Evolutionary conservation across 345 rosid genomes (phyloP), one percentile per base, ranked within the genome.

Genomic region (Dimocarpus longan): DNA sequence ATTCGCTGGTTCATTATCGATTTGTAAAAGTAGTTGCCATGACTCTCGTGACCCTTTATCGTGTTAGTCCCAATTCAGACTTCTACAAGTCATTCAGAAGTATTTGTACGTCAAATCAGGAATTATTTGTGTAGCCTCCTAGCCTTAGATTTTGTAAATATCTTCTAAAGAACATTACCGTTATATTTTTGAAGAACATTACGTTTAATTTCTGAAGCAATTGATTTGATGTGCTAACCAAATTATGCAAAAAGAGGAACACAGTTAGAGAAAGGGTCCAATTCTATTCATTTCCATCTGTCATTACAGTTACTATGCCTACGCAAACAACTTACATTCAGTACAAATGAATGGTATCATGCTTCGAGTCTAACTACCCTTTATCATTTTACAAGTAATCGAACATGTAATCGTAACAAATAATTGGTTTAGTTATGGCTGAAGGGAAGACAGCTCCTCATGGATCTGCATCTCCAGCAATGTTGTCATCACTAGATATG

Each of bases 401-500:
- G 43, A 43, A 76, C 13, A 52, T n/a, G 24, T 66, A 66, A 52
- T n/a, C 39, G 26, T 37, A 42, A 60, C 19, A 19, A 74, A 1
- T 48, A 50, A 24, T 50, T 70, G 66, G 65, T 66, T 26, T 52
- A 43, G 62, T 52, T 59, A 52, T 66, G 54, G 13, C 22, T 46
- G 24, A 40, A 28, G 5, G 22, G 13, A 40, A 40, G 50, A 68
- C 19, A 46, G 44, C 6, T 54, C 15, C 43, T 81, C 80, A 84
- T 6, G 85, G 85, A 70, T 84, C 87, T 32, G 71, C 88, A 59
- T 70, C 80, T 62, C 84, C 85, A 8, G 76, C 82, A 70, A 75
- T 65, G 77, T 75, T 74, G 43, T 82, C 84, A 4, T 85, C 85
- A 44, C 85, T 85, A 21, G 78, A 80, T 1, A 68, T 32, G 80